Base-by-base conservation (phyloP, 352 stramenopile species). In the Globisporangium camurandrum region DNA sequence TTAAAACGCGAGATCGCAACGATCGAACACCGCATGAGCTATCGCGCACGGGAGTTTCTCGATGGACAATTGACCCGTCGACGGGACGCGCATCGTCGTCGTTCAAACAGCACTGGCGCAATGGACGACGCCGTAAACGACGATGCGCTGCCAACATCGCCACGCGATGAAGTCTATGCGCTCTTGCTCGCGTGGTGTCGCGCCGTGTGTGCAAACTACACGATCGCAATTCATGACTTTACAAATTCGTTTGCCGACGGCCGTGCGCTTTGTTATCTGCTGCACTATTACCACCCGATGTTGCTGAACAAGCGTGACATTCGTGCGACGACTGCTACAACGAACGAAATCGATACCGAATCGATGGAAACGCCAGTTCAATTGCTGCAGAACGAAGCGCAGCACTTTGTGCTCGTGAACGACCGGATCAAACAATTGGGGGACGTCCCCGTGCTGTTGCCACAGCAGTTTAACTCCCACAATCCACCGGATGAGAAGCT, bases 251-350 rank as follows among this genome's bases (percentile, higher is more conserved):
- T 98, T 70, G 84, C 88, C 17, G 93, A 98, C 46, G 95, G 95
- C 7, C 87, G 79, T 24, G 91, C 71, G 12, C 60, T 98, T 24
- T 98, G 94, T 60, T 84, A 96, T 22, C 64, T 98, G 20, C 60
- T 98, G 26, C 92, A 98, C 59, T 97, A 97, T 63, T 98, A 98
- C 54, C 93, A 98, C 56, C 95, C 95, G 4, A 81, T 83, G 60
- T 59, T 98, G 8, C 48, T 98, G 11, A 66, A 65, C 10, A 90
- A 87, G 56, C 44, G 59, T 12, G 75, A 90, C 33, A 72, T 90
- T 36, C 47, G 66, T 12, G 30, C 62, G 9, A 88, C 78, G 28
- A 88, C 68, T 4, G 0, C 63, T 12, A 34, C 51, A 20, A 46
- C 20, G 61, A 81, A 52, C 22, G 47, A 28, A 4, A 12, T 28